Evolutionary conservation across 108 stramenopile species (phyloP).

Genomic region (Cyclotella kingstonii): DNA sequence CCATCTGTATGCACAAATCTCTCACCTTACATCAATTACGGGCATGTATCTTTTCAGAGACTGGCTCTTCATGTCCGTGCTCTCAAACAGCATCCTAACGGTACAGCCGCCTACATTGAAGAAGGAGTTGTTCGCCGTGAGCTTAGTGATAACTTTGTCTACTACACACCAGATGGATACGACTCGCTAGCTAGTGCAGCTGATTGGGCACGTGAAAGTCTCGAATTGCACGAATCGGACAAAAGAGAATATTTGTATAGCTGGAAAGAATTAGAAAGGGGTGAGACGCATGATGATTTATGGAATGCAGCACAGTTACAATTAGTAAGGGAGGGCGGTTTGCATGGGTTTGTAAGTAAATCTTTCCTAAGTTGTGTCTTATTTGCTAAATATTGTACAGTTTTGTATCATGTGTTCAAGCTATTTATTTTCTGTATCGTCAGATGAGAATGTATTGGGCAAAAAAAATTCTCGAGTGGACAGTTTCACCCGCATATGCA

Average conservation of each 20-base stretch:
- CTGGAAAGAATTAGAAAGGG: conserved; percentile 78
- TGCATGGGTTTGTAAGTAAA: conserved; percentile 93
- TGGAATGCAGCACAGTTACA: conserved; percentile 99
- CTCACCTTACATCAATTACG: conserved; percentile 87
- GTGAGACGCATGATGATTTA: conserved; percentile 92
- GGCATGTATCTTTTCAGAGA: conserved; percentile 88
- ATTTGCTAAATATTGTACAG: background rate
- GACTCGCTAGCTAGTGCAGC: conserved; percentile 85
- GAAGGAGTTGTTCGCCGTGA: conserved; percentile 94
- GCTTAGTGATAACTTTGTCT: conserved; percentile 96
- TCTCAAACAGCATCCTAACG: conserved; percentile 70
- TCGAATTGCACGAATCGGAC: conserved; percentile 85
- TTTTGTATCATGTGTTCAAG: background rate
- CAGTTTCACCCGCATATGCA: conserved; percentile 81
- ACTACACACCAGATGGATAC: conserved; percentile 88
- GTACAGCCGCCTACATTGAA: conserved; percentile 89
- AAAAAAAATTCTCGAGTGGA: conserved; percentile 99
- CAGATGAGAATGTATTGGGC: conserved; percentile 99
- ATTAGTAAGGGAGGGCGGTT: conserved; percentile 85
- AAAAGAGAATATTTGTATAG: conserved; percentile 86
- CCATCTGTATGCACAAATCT: conserved; percentile 71
- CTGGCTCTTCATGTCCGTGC: conserved; percentile 67
- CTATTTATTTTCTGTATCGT: background rate
- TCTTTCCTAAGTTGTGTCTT: conserved; percentile 2
- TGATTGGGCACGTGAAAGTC: conserved; percentile 90